Percentiles rank a stretch among this genome's conserved stretches.
These are phyloP conservation scores for Psilocybe azurescens DNA, from an alignment of 768 basidiomycete genomes.

Conservation along the genomic window DNA sequence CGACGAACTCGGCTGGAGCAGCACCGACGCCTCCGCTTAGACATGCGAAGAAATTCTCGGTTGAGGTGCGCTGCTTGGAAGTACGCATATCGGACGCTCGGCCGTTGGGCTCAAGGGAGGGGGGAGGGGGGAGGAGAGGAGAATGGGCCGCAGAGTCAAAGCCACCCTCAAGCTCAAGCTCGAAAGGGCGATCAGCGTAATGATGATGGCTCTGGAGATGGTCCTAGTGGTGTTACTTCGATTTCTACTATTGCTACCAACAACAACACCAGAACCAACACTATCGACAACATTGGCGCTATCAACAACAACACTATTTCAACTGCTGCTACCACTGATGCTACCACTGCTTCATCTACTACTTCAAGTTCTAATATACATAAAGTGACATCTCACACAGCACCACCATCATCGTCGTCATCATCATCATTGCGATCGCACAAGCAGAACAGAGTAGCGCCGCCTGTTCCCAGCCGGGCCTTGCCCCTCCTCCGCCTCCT, in stretches of 20 bases:
- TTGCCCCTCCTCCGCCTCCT: too few species aligned
- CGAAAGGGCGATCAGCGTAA: too few species aligned
- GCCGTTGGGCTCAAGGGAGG: not conserved
- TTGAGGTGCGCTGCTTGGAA: not conserved
- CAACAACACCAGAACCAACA: too few species aligned
- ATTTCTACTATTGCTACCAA: not conserved
- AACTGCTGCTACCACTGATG: not conserved
- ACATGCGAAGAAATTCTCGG: slow-evolving; percentile 7
- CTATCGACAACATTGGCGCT: not conserved
- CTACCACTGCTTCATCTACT: not conserved
- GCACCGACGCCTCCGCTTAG: not conserved
- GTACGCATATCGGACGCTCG: slow-evolving; percentile 1
- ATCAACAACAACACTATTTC: not conserved
- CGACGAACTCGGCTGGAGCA: too few species aligned
- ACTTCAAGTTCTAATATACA: too few species aligned
- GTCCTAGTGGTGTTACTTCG: not conserved
- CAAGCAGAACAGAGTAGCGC: too few species aligned
- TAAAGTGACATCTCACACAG: not conserved
- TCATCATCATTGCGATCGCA: too few species aligned
- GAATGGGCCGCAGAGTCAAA: too few species aligned
- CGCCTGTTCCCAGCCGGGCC: too few species aligned
- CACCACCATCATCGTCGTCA: not conserved
- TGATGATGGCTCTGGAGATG: not conserved
- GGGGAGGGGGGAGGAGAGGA: too few species aligned
- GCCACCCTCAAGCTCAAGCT: too few species aligned